Evolutionary conservation across 805 yeast genomes (phyloP), one percentile per base, ranked within the genome.

Genomic region (Pichia cabralensis): DNA sequence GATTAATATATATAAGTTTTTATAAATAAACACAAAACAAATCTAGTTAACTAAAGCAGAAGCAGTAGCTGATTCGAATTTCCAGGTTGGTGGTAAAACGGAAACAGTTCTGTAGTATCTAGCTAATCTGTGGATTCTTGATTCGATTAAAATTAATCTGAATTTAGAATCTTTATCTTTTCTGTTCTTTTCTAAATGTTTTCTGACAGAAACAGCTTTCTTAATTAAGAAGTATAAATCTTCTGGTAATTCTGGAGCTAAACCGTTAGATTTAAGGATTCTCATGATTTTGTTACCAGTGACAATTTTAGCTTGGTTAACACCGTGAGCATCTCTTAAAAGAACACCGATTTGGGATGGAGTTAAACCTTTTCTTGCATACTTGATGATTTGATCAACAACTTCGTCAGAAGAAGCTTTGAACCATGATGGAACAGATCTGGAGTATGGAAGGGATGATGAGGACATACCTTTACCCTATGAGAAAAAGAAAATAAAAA

Each of bases 101-200:
- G 95, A 76, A 60, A 85, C 95, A 60, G 96, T 84, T 85, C 96
- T 89, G 96, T 92, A 92, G 94, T 92, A 92, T 77, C 99, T 84
- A 58, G 98, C 95, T 67, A 92, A 83, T 81, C 99, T 89, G 95
- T 92, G 99, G 76, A 92, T 92, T 86, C 99, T 88, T 52, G 97
- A 89, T 77, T 92, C 99, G 69, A 92, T 88, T 71, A 92, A 81
- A 92, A 92, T 92, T 65, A 92, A 85, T 81, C 99, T 85, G 95
- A 92, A 92, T 76, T 92, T 92, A 59, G 98, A 92, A 75, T 92
- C 99, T 80, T 92, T 89, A 76, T 92, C 99, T 81, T 92, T 92
- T 84, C 99, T 88, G 96, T 92, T 92, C 74, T 94, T 84, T 76
- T 92, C 99, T 67, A 92, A 81, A 74, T 92, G 99, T 84, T 92